These are phyloP conservation scores for Cutaneotrichosporon cavernicola DNA, from an alignment of 1,284 basidiomycete species.

Conservation along the genomic window DNA sequence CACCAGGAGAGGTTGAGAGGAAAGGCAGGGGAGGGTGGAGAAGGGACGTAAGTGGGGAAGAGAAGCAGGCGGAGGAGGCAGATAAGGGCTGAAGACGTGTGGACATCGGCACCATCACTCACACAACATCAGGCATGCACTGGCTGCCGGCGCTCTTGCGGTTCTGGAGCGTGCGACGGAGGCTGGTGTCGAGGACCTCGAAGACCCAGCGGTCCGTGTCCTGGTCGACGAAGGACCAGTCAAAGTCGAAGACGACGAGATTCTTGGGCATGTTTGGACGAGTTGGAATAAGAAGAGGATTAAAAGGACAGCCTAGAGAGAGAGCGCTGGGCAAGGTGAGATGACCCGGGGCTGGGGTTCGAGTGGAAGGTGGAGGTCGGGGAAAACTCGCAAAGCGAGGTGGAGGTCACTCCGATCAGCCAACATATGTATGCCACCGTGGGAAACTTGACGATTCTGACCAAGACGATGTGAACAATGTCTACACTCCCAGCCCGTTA, in stretches of 20 bases:
- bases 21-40: too few species aligned
- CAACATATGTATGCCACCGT: too few species aligned
- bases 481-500: too few species aligned
- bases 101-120: constrained; percentile 43
- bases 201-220: constrained; percentile 96
- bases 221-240: constrained; percentile 88
- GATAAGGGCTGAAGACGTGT: neutral
- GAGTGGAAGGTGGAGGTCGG: neutral
- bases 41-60: neutral
- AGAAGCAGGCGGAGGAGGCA: neutral
- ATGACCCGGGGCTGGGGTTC: neutral
- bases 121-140: constrained; percentile 92
- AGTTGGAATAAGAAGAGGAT: neutral
- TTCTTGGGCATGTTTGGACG: constrained; percentile 58
- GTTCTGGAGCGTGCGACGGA: constrained; percentile 78
- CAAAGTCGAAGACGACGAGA: constrained; percentile 93
- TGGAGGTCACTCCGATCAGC: too few species aligned
- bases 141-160: constrained; percentile 63
- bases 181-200: constrained; percentile 81
- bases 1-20: too few species aligned
- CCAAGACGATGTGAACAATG: too few species aligned
- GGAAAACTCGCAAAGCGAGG: too few species aligned
- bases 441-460: too few species aligned
- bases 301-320: too few species aligned
- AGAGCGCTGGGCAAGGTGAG: neutral